These are phyloP conservation scores for Yamadazyma tumulicola DNA, from an alignment of 805 yeast species.

Conservation along the genomic window DNA sequence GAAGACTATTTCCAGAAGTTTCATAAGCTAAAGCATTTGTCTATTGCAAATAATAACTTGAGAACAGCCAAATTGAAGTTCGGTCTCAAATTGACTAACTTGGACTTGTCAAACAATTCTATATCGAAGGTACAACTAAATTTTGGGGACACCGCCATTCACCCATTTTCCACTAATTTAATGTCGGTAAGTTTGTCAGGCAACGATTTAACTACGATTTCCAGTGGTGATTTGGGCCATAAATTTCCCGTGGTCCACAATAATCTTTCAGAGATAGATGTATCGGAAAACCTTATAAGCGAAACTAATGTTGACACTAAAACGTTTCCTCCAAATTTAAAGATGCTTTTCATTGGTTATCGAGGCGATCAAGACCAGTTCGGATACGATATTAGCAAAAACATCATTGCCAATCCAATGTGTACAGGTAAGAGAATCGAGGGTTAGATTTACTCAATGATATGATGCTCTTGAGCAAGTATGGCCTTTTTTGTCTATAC, in stretches of 20 bases:
- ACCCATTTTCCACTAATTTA: slow-evolving; percentile 12
- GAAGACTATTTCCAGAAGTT: slow-evolving; percentile 7
- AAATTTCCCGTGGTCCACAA: slow-evolving; percentile 7
- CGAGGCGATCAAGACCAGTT: slow-evolving; percentile 17
- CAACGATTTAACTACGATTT: slow-evolving; percentile 11
- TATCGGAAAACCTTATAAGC: slow-evolving; percentile 14
- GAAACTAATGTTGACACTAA: not conserved
- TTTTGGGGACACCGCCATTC: slow-evolving; percentile 6
- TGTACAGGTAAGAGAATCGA: slow-evolving; percentile 14
- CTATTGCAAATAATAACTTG: slow-evolving; percentile 14
- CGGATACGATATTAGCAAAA: slow-evolving; percentile 19
- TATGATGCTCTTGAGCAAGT: no score
- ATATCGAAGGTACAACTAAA: slow-evolving; percentile 5
- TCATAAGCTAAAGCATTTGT: slow-evolving; percentile 8
- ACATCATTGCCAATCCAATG: slow-evolving; percentile 10
- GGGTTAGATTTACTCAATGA: no score
- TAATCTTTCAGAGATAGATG: slow-evolving; percentile 15
- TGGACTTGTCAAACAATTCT: slow-evolving; percentile 15
- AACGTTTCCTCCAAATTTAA: slow-evolving; percentile 8
- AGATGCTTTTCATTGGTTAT: slow-evolving; percentile 13
- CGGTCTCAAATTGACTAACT: slow-evolving; percentile 5
- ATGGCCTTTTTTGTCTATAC: no score
- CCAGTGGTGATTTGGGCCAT: slow-evolving; percentile 12
- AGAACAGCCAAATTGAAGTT: slow-evolving; percentile 7
- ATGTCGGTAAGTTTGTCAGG: slow-evolving; percentile 12